Evolutionary conservation across 768 basidiomycete genomes (phyloP).

Genomic region (Leccinum longicurvipes): DNA sequence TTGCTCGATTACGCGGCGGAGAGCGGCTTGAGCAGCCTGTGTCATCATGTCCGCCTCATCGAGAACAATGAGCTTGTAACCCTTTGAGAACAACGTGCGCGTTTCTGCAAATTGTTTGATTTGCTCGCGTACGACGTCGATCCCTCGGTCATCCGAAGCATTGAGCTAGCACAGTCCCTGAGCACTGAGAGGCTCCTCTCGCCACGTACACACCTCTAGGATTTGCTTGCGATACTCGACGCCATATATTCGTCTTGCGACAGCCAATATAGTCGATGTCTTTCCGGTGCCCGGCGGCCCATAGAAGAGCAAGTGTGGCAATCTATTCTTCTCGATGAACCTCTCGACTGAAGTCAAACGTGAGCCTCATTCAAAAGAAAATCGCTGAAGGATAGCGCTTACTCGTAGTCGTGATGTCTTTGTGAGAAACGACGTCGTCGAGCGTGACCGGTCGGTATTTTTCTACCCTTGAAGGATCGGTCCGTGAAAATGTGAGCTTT

Average conservation of each 20-base stretch:
- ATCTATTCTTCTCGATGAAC: conserved; percentile 91
- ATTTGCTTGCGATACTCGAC: conserved; percentile 84
- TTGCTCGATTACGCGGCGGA: conserved; percentile 96
- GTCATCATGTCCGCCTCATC: conserved; percentile 99
- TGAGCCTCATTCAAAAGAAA: background rate
- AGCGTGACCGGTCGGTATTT: conserved; percentile 92
- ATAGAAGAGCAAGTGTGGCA: conserved; percentile 95
- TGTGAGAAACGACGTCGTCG: conserved; percentile 94
- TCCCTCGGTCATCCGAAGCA: conserved; percentile 97
- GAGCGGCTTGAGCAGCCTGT: conserved; percentile 91
- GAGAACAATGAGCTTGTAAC: conserved; percentile 95
- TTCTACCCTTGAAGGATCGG: conserved; percentile 73
- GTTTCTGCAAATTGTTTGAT: conserved; percentile 99
- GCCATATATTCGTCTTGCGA: conserved; percentile 94
- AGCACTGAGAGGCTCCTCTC: background rate
- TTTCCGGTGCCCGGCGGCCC: conserved; percentile 99
- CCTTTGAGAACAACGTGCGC: conserved; percentile 84
- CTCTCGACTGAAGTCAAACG: conserved; percentile 68
- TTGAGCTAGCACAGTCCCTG: conserved; percentile 63
- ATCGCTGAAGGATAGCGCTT: background rate
- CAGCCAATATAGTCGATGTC: conserved; percentile 94
- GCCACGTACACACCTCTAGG: conserved; percentile 63
- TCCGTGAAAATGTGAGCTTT: background rate
- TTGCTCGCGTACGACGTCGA: conserved; percentile 97
- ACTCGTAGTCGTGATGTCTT: conserved; percentile 95